Evolutionary conservation across 2,329 filamentous ascomycete species (phyloP), one percentile per base, ranked within the genome.

Genomic region (Pleomassaria siparia): DNA sequence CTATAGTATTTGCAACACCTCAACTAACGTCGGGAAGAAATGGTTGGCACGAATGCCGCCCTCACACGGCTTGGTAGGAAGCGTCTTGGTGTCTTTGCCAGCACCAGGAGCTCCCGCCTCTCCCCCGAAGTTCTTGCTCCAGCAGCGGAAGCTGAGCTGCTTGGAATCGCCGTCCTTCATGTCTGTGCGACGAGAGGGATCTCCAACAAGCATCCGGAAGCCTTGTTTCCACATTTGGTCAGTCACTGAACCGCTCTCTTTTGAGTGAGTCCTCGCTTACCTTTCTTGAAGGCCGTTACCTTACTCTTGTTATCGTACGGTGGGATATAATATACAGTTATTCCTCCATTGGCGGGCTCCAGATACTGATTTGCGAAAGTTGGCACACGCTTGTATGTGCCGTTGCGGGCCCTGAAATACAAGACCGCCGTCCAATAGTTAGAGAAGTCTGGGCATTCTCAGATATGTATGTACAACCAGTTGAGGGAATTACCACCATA

Each of bases 41-140:
- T 50, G 46, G 33, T 53, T 55, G 2, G 54, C 52, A 37, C 52
- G 49, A 37, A 57, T 55, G 26, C 54, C 54, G 11, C 48, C 54
- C 12, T 44, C 33, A 43, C 54, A 57, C 20, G 44, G 43, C 41
- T 47, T 46, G 10, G 35, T 30, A 9, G 54, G 54, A 12, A 57
- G 32, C 10, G 40, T 11, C 44, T 43, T 50, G 6, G 54, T 53
- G 29, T 57, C 49, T 13, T 20, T 33, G 16, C 50, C 50, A 3
- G 30, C 35, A 5, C 53, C 53, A 15, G 53, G 53, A 2, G 51
- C 51, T 16, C 51, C 53, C 8, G 18, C 10, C 20, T 50, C 44
- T 2, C 50, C 47, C 4, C n/a, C 42, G 28, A 50, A 55, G 44
- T 55, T 46, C 39, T 50, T 44, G 11, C 36, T 39, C 53, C 53